phyloP scores from a whole-genome alignment of 2,329 filamentous ascomycete species.

The Diaporthe sp. region DNA sequence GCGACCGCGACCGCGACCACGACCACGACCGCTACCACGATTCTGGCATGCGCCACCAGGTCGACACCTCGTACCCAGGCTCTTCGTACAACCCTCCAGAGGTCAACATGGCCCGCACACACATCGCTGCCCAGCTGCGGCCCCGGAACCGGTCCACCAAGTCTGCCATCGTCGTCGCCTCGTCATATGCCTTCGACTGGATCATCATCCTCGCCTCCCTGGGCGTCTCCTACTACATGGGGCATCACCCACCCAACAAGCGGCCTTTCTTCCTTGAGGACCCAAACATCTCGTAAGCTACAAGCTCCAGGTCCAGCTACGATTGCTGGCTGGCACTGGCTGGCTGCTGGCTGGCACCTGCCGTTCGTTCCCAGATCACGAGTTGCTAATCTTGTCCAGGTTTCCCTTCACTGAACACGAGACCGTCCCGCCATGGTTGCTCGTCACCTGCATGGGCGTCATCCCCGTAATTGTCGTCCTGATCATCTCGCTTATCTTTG shows the following conservation, averaged over 20 bases:
- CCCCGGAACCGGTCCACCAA: conserved; percentile 43
- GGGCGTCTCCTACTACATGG: conserved; percentile 71
- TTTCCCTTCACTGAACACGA: conserved; percentile 80
- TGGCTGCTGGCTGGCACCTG: background rate
- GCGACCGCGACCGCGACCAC: conserved; percentile 22
- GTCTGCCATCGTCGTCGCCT: conserved; percentile 58
- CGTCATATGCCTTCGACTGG: conserved; percentile 83
- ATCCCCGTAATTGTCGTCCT: conserved; percentile 78
- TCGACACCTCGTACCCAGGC: conserved; percentile 35
- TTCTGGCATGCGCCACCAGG: conserved; percentile 3
- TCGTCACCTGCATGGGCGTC: conserved; percentile 74
- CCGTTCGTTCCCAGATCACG: background rate
- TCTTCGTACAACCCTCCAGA: background rate
- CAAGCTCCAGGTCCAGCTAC: background rate
- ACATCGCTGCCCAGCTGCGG: conserved; percentile 36
- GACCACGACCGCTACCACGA: conserved; percentile 15
- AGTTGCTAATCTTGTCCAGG: conserved; percentile 51
- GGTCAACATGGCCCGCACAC: conserved; percentile 34
- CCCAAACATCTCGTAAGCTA: conserved; percentile 77
- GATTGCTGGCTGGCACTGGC: background rate
- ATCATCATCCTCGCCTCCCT: conserved; percentile 73
- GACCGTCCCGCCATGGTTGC: conserved; percentile 76
- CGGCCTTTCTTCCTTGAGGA: conserved; percentile 81
- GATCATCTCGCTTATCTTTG: conserved; percentile 75
- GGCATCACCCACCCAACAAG: conserved; percentile 73